Evolutionary conservation across 352 stramenopile genomes (phyloP), one percentile per base, ranked within the genome.

Genomic region (Pythium oligandrum): DNA sequence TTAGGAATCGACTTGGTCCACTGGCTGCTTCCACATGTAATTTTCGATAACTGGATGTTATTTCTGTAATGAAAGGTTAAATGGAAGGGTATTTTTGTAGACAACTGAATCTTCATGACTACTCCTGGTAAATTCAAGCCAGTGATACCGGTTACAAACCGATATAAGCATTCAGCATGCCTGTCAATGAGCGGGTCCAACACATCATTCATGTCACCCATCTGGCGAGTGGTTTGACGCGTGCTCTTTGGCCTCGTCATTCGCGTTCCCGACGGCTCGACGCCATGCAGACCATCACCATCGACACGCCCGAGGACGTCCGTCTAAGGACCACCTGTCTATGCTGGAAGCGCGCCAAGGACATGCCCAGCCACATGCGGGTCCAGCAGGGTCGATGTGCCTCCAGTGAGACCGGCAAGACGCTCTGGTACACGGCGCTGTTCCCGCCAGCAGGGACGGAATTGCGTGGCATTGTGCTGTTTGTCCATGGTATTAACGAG

Each of bases 401-500:
- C 43, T 11, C 43, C 43, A 30, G 9, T 11, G 9, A 11, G 43
- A 11, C 43, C 9, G 9, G 43, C 43, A 11, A 30, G 43, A 11
- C 9, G 43, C 43, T 48, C 9, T 48, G 9, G 43, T 48, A 48
- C 43, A 48, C 43, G 43, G 43, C 43, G 43, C 43, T 48, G 43
- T 48, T 48, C 43, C 43, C 43, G 26, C 43, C 43, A 31, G 43
- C 43, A n/a, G 8, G 8, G 9, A 30, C 43, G 17, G 9, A 11
- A 6, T 30, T 48, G 43, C 43, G 43, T 48, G 43, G 43, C 2
- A n/a, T 48, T 11, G 9, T 48, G 43, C 43, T 48, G 9, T 8
- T 64, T 43, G 1, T 64, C 33, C 59, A 66, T 26, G 59, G 59
- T 11, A 51, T 66, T 3, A 54, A 62, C 48, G 59, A 66, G 40